Percentiles rank a stretch among this genome's conserved stretches.
Evolutionary conservation across 148 eudicot species (phyloP).

Genomic region (Rhododendron williamsianum): DNA sequence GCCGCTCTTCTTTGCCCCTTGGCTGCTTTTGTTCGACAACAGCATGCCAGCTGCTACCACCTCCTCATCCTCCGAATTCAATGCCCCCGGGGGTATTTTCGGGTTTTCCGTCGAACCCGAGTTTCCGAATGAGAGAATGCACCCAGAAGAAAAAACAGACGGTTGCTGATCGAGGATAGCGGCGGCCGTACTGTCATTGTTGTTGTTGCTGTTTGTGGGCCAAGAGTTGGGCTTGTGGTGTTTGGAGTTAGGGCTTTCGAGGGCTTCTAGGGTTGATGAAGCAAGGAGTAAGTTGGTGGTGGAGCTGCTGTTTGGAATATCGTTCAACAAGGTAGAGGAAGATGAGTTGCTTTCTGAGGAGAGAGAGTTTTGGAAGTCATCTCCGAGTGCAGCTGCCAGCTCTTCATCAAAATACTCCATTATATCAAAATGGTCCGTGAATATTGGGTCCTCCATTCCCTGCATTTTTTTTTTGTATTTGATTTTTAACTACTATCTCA

Average conservation of each 20-base stretch:
- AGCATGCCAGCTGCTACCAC: neutral
- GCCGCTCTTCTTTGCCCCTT: neutral
- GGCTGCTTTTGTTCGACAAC: neutral
- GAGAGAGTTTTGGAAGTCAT: conserved; percentile 5
- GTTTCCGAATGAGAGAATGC: neutral
- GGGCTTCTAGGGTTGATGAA: neutral
- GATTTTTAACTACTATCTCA: no score
- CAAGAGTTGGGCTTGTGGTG: conserved; percentile 3
- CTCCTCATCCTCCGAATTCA: conserved; percentile 5
- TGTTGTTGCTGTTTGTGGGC: neutral
- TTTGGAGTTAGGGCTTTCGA: neutral
- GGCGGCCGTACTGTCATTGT: neutral
- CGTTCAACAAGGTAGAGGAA: neutral
- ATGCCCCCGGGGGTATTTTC: neutral
- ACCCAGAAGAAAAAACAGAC: neutral
- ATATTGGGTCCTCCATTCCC: conserved; percentile 13
- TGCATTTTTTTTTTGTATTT: neutral
- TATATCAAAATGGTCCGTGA: conserved; percentile 2
- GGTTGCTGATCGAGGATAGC: neutral
- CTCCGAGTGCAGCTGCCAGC: conserved; percentile 4
- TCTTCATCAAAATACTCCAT: conserved; percentile 12
- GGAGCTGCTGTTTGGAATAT: neutral
- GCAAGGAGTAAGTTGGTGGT: neutral
- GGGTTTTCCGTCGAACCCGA: neutral
- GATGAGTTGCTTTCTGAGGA: conserved; percentile 13